phyloP scores from a whole-genome alignment of 306 rosid genomes.

The Astragalus membranaceus region DNA sequence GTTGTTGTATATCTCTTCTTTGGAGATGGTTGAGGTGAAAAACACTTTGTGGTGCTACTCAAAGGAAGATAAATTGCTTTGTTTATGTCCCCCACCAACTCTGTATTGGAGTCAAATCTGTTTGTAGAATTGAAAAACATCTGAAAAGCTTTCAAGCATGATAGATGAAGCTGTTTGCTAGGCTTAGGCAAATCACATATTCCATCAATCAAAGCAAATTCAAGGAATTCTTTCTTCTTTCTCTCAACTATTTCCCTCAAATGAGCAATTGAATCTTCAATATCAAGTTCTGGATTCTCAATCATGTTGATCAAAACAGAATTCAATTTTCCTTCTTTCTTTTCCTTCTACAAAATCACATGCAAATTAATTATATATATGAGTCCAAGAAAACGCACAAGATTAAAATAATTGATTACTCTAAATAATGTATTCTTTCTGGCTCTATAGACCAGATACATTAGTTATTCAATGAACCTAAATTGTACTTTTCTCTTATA shows the following conservation, averaged over 20 bases:
- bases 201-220: constrained; percentile 33
- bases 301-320: neutral
- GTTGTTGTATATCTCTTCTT: neutral
- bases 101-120: constrained; percentile 31
- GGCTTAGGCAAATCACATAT: constrained; percentile 22
- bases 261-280: constrained; percentile 2
- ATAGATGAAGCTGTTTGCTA: constrained; percentile 29
- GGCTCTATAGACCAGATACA: too few species aligned
- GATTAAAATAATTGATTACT: neutral
- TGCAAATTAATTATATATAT: neutral
- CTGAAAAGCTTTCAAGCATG: constrained; percentile 41
- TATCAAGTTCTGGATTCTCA: neutral
- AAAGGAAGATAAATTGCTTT: constrained; percentile 43
- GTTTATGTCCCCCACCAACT: constrained; percentile 29
- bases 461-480: too few species aligned
- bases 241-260: constrained; percentile 20
- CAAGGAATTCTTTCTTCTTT: constrained; percentile 32
- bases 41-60: neutral
- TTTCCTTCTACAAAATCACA: neutral
- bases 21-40: constrained; percentile 4
- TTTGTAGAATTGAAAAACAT: constrained; percentile 40
- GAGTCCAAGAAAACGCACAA: neutral
- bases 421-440: too few species aligned
- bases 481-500: too few species aligned
- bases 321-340: neutral